Percentiles rank a stretch among this genome's conserved stretches.
These are phyloP conservation scores for Arachnopeziza araneosa DNA, from an alignment of 2,329 filamentous ascomycete genomes.

Conservation along the genomic window DNA sequence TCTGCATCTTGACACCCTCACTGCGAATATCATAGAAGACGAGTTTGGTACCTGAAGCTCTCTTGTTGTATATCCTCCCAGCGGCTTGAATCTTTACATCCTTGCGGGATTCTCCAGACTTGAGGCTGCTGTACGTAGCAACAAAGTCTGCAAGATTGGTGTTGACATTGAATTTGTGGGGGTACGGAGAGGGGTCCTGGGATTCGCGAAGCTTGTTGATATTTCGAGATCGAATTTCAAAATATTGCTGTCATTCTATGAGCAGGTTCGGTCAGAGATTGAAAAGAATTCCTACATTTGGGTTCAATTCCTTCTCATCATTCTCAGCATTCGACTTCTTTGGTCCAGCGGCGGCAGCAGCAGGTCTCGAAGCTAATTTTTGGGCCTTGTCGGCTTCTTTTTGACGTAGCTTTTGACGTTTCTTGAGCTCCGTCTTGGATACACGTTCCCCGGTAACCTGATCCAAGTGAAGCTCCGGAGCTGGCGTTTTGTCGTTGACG, in stretches of 20 bases:
- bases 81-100: conserved; percentile 72
- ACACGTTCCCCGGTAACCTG: conserved; percentile 86
- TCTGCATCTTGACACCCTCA: conserved; percentile 74
- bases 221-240: conserved; percentile 84
- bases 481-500: no score
- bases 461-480: conserved; percentile 62
- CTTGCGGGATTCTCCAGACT: conserved; percentile 79
- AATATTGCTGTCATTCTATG: conserved; percentile 64
- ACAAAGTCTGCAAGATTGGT: conserved; percentile 78
- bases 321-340: conserved; percentile 49
- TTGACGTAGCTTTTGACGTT: conserved; percentile 85
- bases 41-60: conserved; percentile 75
- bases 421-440: conserved; percentile 89
- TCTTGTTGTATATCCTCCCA: conserved; percentile 85
- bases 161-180: conserved; percentile 86
- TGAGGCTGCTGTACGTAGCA: conserved; percentile 70
- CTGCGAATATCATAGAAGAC: conserved; percentile 84
- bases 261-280: neutral
- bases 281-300: conserved; percentile 50
- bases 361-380: conserved; percentile 61
- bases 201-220: conserved; percentile 71
- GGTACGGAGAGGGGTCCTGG: conserved; percentile 78
- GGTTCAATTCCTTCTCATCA: conserved; percentile 68
- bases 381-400: conserved; percentile 85
- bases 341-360: conserved; percentile 47